phyloP scores from a whole-genome alignment of 2,329 filamentous ascomycete species.

The Diaporthe capsici region DNA sequence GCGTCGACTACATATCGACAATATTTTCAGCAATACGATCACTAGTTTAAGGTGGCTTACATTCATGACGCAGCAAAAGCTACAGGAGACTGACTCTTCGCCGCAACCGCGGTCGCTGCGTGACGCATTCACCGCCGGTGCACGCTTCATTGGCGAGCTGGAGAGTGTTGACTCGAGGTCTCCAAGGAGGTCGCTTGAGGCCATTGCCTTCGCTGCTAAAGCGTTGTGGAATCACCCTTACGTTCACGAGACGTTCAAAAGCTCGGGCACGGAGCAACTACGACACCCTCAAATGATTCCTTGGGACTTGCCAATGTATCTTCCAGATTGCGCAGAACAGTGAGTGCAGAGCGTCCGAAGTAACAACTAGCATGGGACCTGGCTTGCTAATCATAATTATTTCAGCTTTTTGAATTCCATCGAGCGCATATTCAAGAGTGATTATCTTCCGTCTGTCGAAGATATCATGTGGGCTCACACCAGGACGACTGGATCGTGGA shows the following conservation, averaged over 20 bases:
- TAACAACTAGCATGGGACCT: background rate
- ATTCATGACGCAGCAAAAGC: background rate
- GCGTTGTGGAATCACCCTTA: background rate
- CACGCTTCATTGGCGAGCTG: background rate
- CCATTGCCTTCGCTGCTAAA: background rate
- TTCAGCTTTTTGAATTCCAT: constrained; percentile 14
- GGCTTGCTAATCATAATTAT: background rate
- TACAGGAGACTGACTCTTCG: background rate
- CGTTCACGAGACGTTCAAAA: background rate
- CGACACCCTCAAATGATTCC: background rate
- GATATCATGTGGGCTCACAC: constrained; percentile 14
- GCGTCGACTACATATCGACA: background rate
- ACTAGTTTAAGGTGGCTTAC: background rate
- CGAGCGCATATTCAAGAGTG: background rate
- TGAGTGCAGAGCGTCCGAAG: background rate
- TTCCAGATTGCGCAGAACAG: constrained; percentile 6
- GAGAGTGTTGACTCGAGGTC: background rate
- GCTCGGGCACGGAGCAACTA: background rate
- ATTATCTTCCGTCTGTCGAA: constrained; percentile 10
- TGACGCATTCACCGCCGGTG: background rate
- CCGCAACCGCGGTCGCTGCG: background rate
- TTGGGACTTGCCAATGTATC: background rate
- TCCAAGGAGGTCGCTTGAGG: background rate
- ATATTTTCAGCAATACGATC: background rate
- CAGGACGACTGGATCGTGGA: background rate